phyloP scores from a whole-genome alignment of 2,329 filamentous ascomycete genomes.

The Colletotrichum sidae region DNA sequence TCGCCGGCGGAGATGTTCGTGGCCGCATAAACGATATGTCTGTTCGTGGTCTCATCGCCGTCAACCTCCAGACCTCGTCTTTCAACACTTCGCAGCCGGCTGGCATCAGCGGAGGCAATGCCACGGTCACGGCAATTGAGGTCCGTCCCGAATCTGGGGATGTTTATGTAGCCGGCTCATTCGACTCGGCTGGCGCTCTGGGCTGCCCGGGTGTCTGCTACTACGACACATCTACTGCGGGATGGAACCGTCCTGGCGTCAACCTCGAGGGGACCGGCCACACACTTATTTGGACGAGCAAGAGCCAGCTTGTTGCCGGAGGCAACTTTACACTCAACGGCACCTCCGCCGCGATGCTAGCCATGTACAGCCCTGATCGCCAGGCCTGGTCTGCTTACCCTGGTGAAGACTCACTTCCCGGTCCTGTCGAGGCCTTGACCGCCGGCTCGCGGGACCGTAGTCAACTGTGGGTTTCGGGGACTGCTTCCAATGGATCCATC shows the following conservation, averaged over 20 bases:
- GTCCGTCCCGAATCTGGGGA: constrained; percentile 77
- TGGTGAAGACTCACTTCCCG: constrained; percentile 76
- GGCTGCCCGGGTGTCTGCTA: constrained; percentile 86
- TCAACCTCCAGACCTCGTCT: constrained; percentile 75
- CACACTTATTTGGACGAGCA: constrained; percentile 80
- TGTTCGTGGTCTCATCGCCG: constrained; percentile 82
- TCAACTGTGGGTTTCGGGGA: constrained; percentile 86
- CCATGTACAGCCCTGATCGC: constrained; percentile 76
- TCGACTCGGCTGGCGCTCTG: constrained; percentile 84
- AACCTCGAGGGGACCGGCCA: constrained; percentile 78
- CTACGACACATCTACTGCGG: constrained; percentile 75
- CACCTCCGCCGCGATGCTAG: constrained; percentile 72
- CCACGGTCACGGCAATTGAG: constrained; percentile 81
- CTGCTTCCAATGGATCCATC: constrained; percentile 68
- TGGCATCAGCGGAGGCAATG: constrained; percentile 75
- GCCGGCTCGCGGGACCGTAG: constrained; percentile 78
- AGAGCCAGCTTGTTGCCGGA: constrained; percentile 78
- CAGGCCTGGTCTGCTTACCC: constrained; percentile 74
- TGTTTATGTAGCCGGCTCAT: constrained; percentile 88
- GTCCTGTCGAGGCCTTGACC: constrained; percentile 81
- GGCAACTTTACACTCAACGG: constrained; percentile 79
- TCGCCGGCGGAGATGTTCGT: constrained; percentile 83
- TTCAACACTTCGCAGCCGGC: constrained; percentile 78
- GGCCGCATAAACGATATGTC: constrained; percentile 73
- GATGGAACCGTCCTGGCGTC: constrained; percentile 85